Conservation (phyloP, 2,329 filamentous ascomycete species). For the Fusarium torreyae region DNA sequence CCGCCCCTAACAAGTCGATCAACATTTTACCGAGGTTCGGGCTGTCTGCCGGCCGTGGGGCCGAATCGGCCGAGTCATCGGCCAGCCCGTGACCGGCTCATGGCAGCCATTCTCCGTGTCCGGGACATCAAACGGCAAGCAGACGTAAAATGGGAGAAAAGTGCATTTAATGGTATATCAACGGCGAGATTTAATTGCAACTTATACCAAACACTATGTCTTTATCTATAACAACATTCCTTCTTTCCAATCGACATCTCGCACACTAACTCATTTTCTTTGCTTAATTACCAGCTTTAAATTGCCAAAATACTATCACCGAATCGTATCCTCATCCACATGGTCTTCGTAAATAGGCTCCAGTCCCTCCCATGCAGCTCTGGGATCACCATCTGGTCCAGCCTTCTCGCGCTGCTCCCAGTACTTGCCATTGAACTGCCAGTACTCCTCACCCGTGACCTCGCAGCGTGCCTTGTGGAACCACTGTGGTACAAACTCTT, state of each 20-base stretch:
- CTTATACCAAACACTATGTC: slow-evolving; percentile 22
- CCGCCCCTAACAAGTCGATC: slow-evolving; percentile 29
- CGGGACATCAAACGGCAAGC: slow-evolving; percentile 5
- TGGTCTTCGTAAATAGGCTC: slow-evolving; percentile 79
- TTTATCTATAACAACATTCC: slow-evolving; percentile 7
- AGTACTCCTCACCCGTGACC: slow-evolving; percentile 89
- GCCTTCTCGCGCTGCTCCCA: slow-evolving; percentile 82
- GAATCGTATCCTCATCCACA: slow-evolving; percentile 30
- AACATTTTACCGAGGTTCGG: slow-evolving; percentile 45
- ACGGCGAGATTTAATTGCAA: slow-evolving; percentile 7
- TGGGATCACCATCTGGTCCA: slow-evolving; percentile 68
- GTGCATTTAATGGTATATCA: background rate
- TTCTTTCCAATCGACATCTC: background rate
- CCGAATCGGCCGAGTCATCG: slow-evolving; percentile 35
- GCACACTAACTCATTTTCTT: background rate
- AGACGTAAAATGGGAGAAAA: background rate
- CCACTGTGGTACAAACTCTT: slow-evolving; percentile 89
- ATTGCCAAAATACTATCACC: slow-evolving; percentile 10
- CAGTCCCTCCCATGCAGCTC: slow-evolving; percentile 75
- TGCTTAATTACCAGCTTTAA: slow-evolving; percentile 12
- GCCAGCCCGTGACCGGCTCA: slow-evolving; percentile 26
- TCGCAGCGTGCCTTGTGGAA: slow-evolving; percentile 82
- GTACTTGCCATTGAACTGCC: slow-evolving; percentile 91
- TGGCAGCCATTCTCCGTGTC: slow-evolving; percentile 12
- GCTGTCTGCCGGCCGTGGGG: slow-evolving; percentile 28